Percentiles rank a stretch among this genome's conserved stretches.
Conservation (phyloP, 352 stramenopile genomes). For the Phytopythium chamaehyphon region DNA sequence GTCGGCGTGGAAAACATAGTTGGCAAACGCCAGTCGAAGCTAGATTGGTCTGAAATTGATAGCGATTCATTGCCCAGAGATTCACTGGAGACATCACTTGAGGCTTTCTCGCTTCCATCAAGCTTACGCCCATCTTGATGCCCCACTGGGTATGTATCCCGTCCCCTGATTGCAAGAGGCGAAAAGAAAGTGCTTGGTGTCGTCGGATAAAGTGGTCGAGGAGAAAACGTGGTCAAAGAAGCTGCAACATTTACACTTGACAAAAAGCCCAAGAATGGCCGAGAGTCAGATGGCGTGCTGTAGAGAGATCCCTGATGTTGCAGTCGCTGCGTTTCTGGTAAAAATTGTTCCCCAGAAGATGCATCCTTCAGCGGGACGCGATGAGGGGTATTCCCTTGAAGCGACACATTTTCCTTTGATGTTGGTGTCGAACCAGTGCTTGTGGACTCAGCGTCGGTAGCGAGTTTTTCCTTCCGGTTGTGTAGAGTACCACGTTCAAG, state of each 20-base stretch:
- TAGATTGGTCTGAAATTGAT: slow-evolving; percentile 29
- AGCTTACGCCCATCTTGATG: slow-evolving; percentile 5
- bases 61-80: slow-evolving; percentile 10
- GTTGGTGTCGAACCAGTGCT: background rate
- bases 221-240: slow-evolving; percentile 1
- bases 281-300: slow-evolving; percentile 1
- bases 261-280: slow-evolving; percentile 14
- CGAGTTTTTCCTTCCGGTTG: background rate
- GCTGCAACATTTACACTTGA: slow-evolving; percentile 4
- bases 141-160: background rate
- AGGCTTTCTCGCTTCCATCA: slow-evolving; percentile 14
- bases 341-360: too few species aligned
- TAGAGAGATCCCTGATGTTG: slow-evolving; percentile 3
- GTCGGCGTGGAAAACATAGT: slow-evolving; percentile 73
- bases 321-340: background rate
- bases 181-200: slow-evolving; percentile 39
- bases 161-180: background rate
- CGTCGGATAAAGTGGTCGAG: slow-evolving; percentile 7
- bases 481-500: background rate
- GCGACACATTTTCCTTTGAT: slow-evolving; percentile 1
- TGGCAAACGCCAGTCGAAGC: slow-evolving; percentile 72
- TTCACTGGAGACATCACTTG: slow-evolving; percentile 2
- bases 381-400: background rate
- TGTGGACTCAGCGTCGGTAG: background rate
- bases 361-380: too few species aligned